Evolutionary conservation across 805 yeast species (phyloP).

Genomic region (Lachancea sp.): DNA sequence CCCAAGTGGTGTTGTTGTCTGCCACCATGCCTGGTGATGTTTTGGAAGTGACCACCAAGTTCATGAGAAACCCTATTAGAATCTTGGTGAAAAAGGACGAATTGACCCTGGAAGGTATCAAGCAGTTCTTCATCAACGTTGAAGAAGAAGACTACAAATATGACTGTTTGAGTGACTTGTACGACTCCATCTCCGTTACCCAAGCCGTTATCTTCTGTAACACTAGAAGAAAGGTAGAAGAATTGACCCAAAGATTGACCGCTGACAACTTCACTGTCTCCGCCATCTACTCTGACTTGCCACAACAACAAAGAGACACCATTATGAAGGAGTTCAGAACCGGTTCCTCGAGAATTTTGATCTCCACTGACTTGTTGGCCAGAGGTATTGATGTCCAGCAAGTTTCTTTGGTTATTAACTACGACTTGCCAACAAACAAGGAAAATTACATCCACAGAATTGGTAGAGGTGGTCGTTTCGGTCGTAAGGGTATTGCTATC

Average conservation of each 20-base stretch:
- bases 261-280: slow-evolving; percentile 84
- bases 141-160: slow-evolving; percentile 92
- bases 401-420: slow-evolving; percentile 91
- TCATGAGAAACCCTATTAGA: slow-evolving; percentile 89
- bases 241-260: slow-evolving; percentile 73
- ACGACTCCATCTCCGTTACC: slow-evolving; percentile 90
- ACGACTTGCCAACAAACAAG: slow-evolving; percentile 85
- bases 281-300: slow-evolving; percentile 96
- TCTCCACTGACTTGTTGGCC: slow-evolving; percentile 96
- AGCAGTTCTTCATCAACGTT: slow-evolving; percentile 84
- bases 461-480: slow-evolving; percentile 98
- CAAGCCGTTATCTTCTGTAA: slow-evolving; percentile 98
- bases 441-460: slow-evolving; percentile 97
- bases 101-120: slow-evolving; percentile 87
- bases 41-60: slow-evolving; percentile 83
- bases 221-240: slow-evolving; percentile 91
- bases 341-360: slow-evolving; percentile 88
- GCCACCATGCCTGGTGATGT: slow-evolving; percentile 94
- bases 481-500: slow-evolving; percentile 97
- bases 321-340: slow-evolving; percentile 94
- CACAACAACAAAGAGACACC: slow-evolving; percentile 88
- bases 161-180: slow-evolving; percentile 88
- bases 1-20: slow-evolving; percentile 90
- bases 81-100: slow-evolving; percentile 93
- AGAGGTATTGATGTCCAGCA: slow-evolving; percentile 99